Evolutionary conservation across 352 stramenopile genomes (phyloP), one percentile per base, ranked within the genome.

Genomic region (Phytophthora megakarya): DNA sequence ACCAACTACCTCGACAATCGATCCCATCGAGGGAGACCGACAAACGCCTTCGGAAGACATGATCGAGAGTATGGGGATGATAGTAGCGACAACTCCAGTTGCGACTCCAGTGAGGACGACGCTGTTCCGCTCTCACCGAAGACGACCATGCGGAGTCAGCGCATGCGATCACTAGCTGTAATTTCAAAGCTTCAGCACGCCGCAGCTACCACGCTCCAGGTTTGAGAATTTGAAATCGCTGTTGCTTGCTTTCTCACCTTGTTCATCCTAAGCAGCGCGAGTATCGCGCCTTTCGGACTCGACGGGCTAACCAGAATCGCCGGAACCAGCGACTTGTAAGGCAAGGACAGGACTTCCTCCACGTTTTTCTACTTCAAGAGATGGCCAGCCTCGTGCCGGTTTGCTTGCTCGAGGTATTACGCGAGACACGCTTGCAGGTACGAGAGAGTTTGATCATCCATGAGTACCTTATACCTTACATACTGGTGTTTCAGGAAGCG

Each of bases 171-270:
- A 6, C 48, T 88, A 5, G 71, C 73, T 10, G 66, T 65, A 13
- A 79, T 88, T 64, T 81, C 76, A 7, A 72, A 62, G 21, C 58
- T 88, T 23, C 78, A 84, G 52, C 57, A 76, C 7, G 67, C 63
- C 16, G 75, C 78, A 18, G 78, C 73, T 13, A 51, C 19, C 1
- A 60, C 73, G 47, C 83, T 88, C 25, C 78, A 88, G 66, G 78
- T 88, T 39, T 30, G 15, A 23, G 35, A 42, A 42, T 53, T 30
- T 32, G 46, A 39, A 47, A 63, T 47, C 25, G 38, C 5, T 33
- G 6, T 33, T 26, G 23, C 21, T 53, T 15, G 30, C 12, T 7
- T 45, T 37, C 22, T 49, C n/a, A 39, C 19, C 8, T 19, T 19
- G 21, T 3, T 56, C 2, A 26, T 38, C 23, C 6, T 51, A 37